phyloP scores from a whole-genome alignment of 352 stramenopile genomes.

The Phytophthora quininea region DNA sequence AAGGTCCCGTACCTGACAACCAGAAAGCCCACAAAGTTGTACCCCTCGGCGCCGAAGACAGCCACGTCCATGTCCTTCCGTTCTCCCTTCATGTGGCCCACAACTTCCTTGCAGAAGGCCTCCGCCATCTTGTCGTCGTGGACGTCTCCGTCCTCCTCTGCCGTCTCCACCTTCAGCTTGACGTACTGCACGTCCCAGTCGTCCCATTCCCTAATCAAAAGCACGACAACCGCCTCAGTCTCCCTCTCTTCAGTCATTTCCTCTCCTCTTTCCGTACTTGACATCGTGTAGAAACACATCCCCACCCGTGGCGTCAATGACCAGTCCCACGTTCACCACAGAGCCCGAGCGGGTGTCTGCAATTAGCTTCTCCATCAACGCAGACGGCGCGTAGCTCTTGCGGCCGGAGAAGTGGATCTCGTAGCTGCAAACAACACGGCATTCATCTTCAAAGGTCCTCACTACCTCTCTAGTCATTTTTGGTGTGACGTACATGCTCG shows the following conservation, averaged over 20 bases:
- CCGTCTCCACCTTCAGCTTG: slow-evolving; percentile 56
- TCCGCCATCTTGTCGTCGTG: slow-evolving; percentile 60
- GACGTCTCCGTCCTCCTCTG: slow-evolving; percentile 39
- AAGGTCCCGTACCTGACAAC: slow-evolving; percentile 59
- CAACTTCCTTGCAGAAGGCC: slow-evolving; percentile 65
- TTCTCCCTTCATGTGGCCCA: slow-evolving; percentile 61
- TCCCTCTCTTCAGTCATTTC: background rate
- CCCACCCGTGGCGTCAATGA: slow-evolving; percentile 78
- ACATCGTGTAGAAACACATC: slow-evolving; percentile 78
- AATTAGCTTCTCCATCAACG: slow-evolving; percentile 86
- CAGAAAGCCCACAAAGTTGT: slow-evolving; percentile 81
- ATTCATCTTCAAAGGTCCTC: too few species aligned
- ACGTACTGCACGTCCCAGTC: slow-evolving; percentile 89
- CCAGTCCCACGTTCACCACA: slow-evolving; percentile 72
- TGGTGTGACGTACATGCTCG: slow-evolving; percentile 58
- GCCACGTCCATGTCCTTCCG: slow-evolving; percentile 82
- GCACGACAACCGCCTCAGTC: slow-evolving; percentile 2
- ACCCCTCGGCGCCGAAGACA: slow-evolving; percentile 66
- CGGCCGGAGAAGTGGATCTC: slow-evolving; percentile 80
- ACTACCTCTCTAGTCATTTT: too few species aligned
- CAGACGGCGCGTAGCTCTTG: slow-evolving; percentile 66
- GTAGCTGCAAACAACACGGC: slow-evolving; percentile 46
- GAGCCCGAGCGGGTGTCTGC: slow-evolving; percentile 57
- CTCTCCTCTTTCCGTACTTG: slow-evolving; percentile 49
- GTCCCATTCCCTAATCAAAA: slow-evolving; percentile 74